Evolutionary conservation across 148 eudicot species (phyloP), one percentile per base, ranked within the genome.

Genomic region (Talinum fruticosum): DNA sequence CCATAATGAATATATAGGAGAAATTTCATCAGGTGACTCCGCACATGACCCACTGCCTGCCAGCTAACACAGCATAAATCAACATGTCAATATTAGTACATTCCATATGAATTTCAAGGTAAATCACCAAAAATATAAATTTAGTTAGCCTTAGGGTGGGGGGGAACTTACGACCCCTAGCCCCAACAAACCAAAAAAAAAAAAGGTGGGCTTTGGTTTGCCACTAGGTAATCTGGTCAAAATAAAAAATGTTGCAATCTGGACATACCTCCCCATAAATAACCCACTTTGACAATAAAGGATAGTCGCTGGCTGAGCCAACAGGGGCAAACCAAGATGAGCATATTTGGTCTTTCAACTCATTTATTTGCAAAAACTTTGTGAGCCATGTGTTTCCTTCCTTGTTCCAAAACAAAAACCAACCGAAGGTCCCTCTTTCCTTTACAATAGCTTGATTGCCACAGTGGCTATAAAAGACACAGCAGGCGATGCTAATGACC

Each of bases 271-370:
- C 99, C 35, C 98, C 99, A 78, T 93, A 93, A 77, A 93, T 93
- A 71, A 96, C 97, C 99, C 99, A 96, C 88, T 96, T 93, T 57
- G 99, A 96, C 78, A 93, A 72, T 73, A 96, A 88, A 14, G 99
- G 99, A 81, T 93, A 96, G 87, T 96, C 99, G 77, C 93, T 89
- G 28, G 98, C 99, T 59, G 98, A 96, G 36, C 99, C 99, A 82
- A 96, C 99, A 37, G 99, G 98, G 76, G 97, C 99, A 87, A 93
- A 93, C 99, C 99, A 96, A 75, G 98, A 96, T 72, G 88, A 87
- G 81, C 99, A 93, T 35, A 96, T 89, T 80, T 93, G 92, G 73
- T 93, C 91, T 84, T 96, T 96, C 38, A 93, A 87, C 80, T 96
- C 87, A 82, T 90, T 86, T 91, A 96, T 86, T 38, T 87, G 91